Base-by-base conservation (phyloP, 2,329 filamentous ascomycete species). In the Chlorencoelia australis region DNA sequence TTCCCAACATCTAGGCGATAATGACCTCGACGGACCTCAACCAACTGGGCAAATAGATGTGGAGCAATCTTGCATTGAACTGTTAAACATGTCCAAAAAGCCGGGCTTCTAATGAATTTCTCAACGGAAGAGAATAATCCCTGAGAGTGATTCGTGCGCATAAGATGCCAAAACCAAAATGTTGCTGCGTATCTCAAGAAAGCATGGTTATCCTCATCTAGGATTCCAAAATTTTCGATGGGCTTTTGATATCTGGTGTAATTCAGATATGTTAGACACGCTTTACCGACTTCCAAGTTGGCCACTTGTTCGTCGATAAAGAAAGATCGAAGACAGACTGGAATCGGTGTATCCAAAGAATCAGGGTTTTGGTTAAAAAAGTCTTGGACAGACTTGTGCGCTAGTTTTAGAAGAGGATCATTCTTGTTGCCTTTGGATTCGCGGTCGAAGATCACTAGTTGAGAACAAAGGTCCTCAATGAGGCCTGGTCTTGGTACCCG, bases 31-130 rank as follows among this genome's bases (percentile, higher is more conserved):
- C 11, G 11, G 7, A 18, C 17, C 5, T 18, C 28, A 15, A 16
- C 18, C 13, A 43, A 22, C 29, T 31, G 30, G 9, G 37, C 41
- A 31, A 43, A 38, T 9, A 40, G 36, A 24, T 40, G 34, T 14
- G 33, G 33, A 7, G 41, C 34, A 18, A 21, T 31, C n/a, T 33
- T 30, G 15, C 33, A 30, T 19, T 40, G 37, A 5, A 43, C 31
- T 18, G 30, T 19, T 4, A 43, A 10, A 26, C 37, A 43, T 10
- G 41, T 38, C 41, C 41, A 43, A 11, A 43, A 29, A 10, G 39
- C 39, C 3, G 30, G 30, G 13, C 33, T 37, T 17, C 27, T 37
- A 14, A 40, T 11, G 15, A 43, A 37, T 6, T 33, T 20, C 6
- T 8, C 7, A 8, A 43, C 19, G 10, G 26, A 20, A 3, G 33